Evolutionary conservation across 2,329 filamentous ascomycete species (phyloP), one percentile per base, ranked within the genome.

Genomic region (Dactylellina leptospora): DNA sequence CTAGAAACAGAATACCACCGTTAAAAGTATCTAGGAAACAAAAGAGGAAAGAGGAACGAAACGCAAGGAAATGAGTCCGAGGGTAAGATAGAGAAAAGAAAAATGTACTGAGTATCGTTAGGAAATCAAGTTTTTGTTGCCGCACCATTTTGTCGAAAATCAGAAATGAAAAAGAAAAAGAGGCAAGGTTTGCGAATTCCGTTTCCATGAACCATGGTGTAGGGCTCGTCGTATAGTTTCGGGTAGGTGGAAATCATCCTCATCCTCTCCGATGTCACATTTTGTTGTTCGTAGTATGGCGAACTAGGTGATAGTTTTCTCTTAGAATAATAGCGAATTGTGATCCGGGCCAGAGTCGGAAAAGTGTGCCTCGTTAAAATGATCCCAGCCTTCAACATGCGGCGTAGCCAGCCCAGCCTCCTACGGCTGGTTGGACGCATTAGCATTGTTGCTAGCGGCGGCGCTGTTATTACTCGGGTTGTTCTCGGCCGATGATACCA

Each of bases 1-100:
- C 55, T 59, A 54, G 54, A 73, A 76, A 47, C 66, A 69, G 54
- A 74, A 40, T 47, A 72, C 60, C 60, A 71, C 58, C 62, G 70
- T 62, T 58, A 56, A 55, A n/a, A 61, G 47, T 56, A 60, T 58
- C 63, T 69, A 70, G 48, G 40, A 71, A 71, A 27, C 33, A 51
- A 20, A 44, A 40, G 40, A 62, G 16, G 54, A 30, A 51, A 66
- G 13, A 64, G 47, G 33, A 33, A 58, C 28, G 22, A 23, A 18
- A 53, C 16, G 10, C 28, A 38, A 51, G 33, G 60, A 55, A 66
- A 53, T 38, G 42, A 22, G 44, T 22, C 53, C 36, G 33, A 42
- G 50, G 58, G 18, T 54, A 48, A 44, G 22, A 55, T 40, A 63
- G 47, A 45, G 47, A 16, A 51, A 36, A 27, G 18, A 30, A 50